Base-by-base conservation (phyloP, 2,329 filamentous ascomycete species). In the Fonsecaea nubica region DNA sequence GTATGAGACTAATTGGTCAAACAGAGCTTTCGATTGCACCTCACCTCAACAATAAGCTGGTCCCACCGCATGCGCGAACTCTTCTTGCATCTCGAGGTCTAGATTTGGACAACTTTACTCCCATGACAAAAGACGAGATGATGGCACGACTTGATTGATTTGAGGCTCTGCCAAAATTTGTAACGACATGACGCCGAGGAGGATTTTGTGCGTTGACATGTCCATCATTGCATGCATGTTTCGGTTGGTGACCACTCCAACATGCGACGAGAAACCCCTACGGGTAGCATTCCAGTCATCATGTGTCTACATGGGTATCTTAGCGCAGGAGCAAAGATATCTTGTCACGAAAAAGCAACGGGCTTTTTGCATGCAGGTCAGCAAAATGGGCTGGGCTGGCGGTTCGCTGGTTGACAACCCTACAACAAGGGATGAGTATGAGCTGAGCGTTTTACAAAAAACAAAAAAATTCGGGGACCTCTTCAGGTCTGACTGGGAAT, bases 1-100 rank as follows among this genome's bases (percentile, higher is more conserved):
- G 35, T 40, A 6, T 63, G 33, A 52, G 55, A 35, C 57, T 67
- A 15, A 55, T 36, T 55, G 63, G 38, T 68, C 73, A 55, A 75
- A 54, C 8, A 97, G 95, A 99, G 87, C 86, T 99, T 69, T 99
- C 95, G n/a, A 98, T 99, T 76, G 89, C 90, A 45, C 92, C 95
- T 48, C 85, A 90, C 55, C 85, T 98, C 77, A 99, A 99, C 82
- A 85, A 88, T 75, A 89, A 92, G 79, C 86, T 99, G 74, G 92
- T 98, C 61, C 95, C 95, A 67, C 81, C 86, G 70, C 93, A 98
- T 79, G 88, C 93, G 74, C 89, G 89, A 75, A 83, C 92, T 25
- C 84, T 88, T 66, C 85, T 99, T 67, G 87, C 87, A 69, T 85
- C 89, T 56, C 89, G 89, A 75, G 93, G 92, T 62, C 86, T 99